A percentile compares a stretch with the other conserved stretches of the same genome.
Evolutionary conservation across 208 protist genomes (phyloP).

Genomic region (Crithidia brevicula): DNA sequence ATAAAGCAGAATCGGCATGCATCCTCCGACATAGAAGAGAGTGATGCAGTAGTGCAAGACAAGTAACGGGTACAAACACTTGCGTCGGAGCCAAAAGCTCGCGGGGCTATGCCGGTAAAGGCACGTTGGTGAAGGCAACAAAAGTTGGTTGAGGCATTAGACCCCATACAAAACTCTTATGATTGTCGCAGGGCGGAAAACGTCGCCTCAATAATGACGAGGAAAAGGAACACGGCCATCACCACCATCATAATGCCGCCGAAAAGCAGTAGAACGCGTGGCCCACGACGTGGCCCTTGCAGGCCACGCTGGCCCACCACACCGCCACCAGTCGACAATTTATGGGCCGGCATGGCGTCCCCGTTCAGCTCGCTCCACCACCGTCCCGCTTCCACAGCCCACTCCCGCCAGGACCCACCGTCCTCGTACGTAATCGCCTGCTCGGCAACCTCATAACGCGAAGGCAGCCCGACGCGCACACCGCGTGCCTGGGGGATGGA

Average conservation of each 20-base stretch:
- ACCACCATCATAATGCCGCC: neutral
- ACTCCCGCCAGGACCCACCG: conserved; percentile 14
- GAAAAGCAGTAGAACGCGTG: conserved; percentile 9
- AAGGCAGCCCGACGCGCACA: conserved; percentile 9
- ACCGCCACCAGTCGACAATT: neutral
- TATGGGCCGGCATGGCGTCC: neutral
- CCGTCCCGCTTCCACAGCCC: conserved; percentile 6
- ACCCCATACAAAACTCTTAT: neutral
- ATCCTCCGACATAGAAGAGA: too few relatives aligned
- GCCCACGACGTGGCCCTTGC: neutral
- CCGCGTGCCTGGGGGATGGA: neutral
- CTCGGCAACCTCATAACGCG: neutral
- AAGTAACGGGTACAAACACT: too few relatives aligned
- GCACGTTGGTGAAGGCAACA: too few relatives aligned
- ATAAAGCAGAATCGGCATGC: too few relatives aligned
- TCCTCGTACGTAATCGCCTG: conserved; percentile 13
- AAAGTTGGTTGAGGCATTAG: too few relatives aligned
- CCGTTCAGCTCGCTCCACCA: conserved; percentile 15
- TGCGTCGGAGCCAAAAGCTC: too few relatives aligned
- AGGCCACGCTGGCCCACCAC: neutral
- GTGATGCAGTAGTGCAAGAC: too few relatives aligned
- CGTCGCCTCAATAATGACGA: neutral
- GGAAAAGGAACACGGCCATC: conserved; percentile 3
- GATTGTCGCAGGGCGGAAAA: neutral
- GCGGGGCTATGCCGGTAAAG: too few relatives aligned